Conservation (phyloP, 805 yeast genomes). For the Kazachstania viticola region DNA sequence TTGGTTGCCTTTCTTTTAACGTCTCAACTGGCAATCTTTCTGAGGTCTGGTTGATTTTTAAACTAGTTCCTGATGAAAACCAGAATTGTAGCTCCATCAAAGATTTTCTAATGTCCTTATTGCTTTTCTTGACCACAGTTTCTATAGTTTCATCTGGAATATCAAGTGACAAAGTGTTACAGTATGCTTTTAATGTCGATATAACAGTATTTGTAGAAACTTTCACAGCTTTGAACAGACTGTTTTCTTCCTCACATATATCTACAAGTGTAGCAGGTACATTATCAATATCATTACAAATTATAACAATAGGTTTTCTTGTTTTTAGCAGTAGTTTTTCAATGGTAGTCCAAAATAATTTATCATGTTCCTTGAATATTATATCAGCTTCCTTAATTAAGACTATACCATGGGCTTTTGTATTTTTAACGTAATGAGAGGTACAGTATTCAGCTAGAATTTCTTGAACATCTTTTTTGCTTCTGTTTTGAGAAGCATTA, state of each 20-base stretch:
- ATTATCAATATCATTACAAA: constrained; percentile 40
- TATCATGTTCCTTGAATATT: constrained; percentile 62
- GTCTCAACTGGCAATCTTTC: no score
- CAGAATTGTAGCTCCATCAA: constrained; percentile 34
- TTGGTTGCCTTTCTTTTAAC: no score
- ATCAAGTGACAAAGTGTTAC: constrained; percentile 22
- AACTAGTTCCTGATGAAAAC: constrained; percentile 3
- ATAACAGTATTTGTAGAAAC: constrained; percentile 14
- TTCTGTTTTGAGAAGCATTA: constrained; percentile 61
- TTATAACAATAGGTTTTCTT: constrained; percentile 58
- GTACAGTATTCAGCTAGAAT: constrained; percentile 71
- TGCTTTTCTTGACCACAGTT: constrained; percentile 17
- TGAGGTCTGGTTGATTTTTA: neutral
- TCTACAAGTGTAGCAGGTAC: constrained; percentile 41
- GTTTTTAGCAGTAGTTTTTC: constrained; percentile 48
- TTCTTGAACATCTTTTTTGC: constrained; percentile 56
- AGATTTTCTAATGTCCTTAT: constrained; percentile 37
- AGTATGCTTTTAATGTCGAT: constrained; percentile 28
- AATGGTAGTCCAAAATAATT: constrained; percentile 68
- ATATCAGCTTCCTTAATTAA: constrained; percentile 81
- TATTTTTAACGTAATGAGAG: constrained; percentile 60
- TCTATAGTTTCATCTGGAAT: constrained; percentile 25
- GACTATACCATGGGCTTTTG: constrained; percentile 46
- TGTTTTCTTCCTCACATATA: constrained; percentile 32
- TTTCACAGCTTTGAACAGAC: constrained; percentile 27